These are phyloP conservation scores for Leccinum boreale DNA, from an alignment of 768 basidiomycete species.

Conservation along the genomic window DNA sequence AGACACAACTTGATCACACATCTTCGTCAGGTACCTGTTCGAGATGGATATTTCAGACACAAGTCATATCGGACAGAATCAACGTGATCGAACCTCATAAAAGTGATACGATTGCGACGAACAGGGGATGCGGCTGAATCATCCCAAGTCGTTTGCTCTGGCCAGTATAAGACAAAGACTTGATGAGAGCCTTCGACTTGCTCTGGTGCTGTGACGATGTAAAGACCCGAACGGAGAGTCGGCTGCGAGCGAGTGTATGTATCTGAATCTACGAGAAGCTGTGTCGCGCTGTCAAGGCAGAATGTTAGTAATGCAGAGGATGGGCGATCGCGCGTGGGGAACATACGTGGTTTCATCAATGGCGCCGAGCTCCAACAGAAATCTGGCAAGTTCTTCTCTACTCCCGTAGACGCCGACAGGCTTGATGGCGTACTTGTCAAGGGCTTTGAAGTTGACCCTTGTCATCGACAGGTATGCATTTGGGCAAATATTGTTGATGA, in stretches of 20 bases:
- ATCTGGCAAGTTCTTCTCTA: slow-evolving; percentile 45
- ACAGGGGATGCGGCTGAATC: slow-evolving; percentile 45
- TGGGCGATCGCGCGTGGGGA: too few relatives aligned
- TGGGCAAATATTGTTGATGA: slow-evolving; percentile 48
- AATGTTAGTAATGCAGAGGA: slow-evolving; percentile 3
- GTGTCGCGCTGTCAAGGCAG: slow-evolving; percentile 4
- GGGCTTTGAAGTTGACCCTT: slow-evolving; percentile 51
- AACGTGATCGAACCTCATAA: slow-evolving; percentile 48
- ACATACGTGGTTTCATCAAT: slow-evolving; percentile 42
- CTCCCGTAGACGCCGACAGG: slow-evolving; percentile 60
- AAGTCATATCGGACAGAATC: neutral
- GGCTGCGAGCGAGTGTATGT: slow-evolving; percentile 2
- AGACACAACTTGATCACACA: slow-evolving; percentile 53
- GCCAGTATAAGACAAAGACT: slow-evolving; percentile 58
- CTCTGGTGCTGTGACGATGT: slow-evolving; percentile 11
- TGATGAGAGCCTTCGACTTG: slow-evolving; percentile 11
- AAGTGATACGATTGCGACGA: slow-evolving; percentile 52
- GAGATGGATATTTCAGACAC: neutral
- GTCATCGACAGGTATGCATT: slow-evolving; percentile 53
- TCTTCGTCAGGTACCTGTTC: slow-evolving; percentile 54
- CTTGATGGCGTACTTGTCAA: slow-evolving; percentile 45
- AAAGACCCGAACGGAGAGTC: slow-evolving; percentile 22
- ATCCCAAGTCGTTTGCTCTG: slow-evolving; percentile 57
- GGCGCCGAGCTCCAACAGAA: slow-evolving; percentile 36
- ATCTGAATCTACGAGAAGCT: slow-evolving; percentile 15